Evolutionary conservation across 305 asterid genomes (phyloP).

Genomic region (Fraxinus floribunda): DNA sequence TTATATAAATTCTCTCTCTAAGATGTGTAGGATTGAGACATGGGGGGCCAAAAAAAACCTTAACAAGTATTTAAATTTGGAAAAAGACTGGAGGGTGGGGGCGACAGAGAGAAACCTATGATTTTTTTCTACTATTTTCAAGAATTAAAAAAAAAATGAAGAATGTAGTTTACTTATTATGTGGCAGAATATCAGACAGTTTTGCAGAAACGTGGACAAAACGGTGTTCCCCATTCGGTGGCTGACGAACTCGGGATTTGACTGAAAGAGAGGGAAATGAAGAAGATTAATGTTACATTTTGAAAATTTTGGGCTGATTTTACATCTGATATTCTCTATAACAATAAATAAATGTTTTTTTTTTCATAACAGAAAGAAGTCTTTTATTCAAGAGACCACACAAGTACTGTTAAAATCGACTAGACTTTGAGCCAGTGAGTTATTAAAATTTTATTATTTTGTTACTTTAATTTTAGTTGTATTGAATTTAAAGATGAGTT

Average conservation of each 20-base stretch:
- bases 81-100: conserved; percentile 1
- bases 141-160: background rate
- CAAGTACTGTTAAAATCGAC: background rate
- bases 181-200: background rate
- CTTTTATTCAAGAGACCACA: background rate
- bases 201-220: background rate
- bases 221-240: background rate
- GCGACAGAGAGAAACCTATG: background rate
- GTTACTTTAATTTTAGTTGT: no score
- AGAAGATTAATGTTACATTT: background rate
- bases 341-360: background rate
- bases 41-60: conserved; percentile 10
- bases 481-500: no score
- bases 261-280: background rate
- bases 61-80: background rate
- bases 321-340: background rate
- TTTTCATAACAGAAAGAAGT: background rate
- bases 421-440: no score
- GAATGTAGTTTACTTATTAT: background rate
- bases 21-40: conserved; percentile 24
- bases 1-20: conserved; percentile 13
- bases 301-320: background rate
- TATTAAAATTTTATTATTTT: no score
- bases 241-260: background rate
- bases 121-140: background rate